Evolutionary conservation across 2,329 filamentous ascomycete species (phyloP).

Genomic region (Diplodia mutila): DNA sequence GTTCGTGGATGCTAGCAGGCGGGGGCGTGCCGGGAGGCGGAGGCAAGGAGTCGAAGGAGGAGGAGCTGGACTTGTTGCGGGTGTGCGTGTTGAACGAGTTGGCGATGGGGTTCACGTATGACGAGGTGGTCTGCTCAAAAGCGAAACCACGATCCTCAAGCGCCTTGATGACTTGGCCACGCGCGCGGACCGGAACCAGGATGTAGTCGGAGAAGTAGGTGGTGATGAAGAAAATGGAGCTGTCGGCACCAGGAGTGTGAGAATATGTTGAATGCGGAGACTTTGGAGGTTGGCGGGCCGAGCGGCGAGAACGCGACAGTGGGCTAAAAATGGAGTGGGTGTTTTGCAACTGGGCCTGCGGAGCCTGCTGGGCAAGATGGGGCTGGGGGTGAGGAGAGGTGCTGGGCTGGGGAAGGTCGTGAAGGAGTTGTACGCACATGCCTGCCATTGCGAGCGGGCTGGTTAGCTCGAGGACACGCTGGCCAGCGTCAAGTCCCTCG

Average conservation of each 20-base stretch:
- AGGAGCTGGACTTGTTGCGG: constrained; percentile 50
- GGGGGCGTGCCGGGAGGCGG: constrained; percentile 69
- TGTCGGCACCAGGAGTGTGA: constrained; percentile 37
- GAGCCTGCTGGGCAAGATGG: constrained; percentile 1
- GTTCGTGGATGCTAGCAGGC: constrained; percentile 74
- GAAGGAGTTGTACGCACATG: constrained; percentile 59
- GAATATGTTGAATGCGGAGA: constrained; percentile 1
- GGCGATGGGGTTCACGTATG: constrained; percentile 59
- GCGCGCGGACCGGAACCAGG: constrained; percentile 77
- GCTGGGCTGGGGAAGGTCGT: constrained; percentile 12
- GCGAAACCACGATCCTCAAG: constrained; percentile 80
- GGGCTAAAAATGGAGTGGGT: neutral
- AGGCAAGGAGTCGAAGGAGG: constrained; percentile 48
- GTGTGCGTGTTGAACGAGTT: constrained; percentile 47
- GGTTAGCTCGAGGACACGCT: constrained; percentile 87
- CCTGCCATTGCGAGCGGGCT: constrained; percentile 88
- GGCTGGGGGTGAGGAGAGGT: neutral
- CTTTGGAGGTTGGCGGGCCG: neutral
- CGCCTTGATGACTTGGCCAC: constrained; percentile 73
- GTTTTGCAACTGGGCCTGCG: neutral
- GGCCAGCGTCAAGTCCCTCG: constrained; percentile 86
- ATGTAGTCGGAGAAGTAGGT: constrained; percentile 99
- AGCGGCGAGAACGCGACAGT: neutral
- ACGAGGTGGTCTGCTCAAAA: constrained; percentile 67
- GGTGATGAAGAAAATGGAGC: constrained; percentile 96